Evolutionary conservation across 495 filamentous ascomycete genomes (phyloP).

Genomic region (Talaromyces proteolyticus): DNA sequence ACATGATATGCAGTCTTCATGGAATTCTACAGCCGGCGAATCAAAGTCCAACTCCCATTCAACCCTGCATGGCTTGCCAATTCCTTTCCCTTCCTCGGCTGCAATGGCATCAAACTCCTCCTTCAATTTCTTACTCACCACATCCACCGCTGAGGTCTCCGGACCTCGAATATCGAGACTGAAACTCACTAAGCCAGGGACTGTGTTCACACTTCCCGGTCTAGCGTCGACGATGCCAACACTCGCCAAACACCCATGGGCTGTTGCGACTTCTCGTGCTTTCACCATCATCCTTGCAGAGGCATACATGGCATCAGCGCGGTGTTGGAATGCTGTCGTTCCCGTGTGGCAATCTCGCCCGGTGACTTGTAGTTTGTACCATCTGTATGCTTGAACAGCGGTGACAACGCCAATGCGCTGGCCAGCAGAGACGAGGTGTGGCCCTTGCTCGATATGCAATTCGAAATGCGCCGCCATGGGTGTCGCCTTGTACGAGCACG

Average conservation of each 20-base stretch:
- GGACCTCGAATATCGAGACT: constrained; percentile 66
- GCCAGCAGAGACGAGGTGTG: constrained; percentile 54
- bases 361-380: constrained; percentile 61
- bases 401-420: constrained; percentile 66
- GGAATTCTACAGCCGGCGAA: constrained; percentile 62
- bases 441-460: constrained; percentile 78
- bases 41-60: constrained; percentile 56
- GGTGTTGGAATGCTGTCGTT: constrained; percentile 59
- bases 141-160: constrained; percentile 47
- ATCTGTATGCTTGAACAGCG: constrained; percentile 61
- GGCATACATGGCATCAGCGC: constrained; percentile 59
- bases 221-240: constrained; percentile 65
- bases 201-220: constrained; percentile 69
- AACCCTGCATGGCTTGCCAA: constrained; percentile 49
- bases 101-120: constrained; percentile 54
- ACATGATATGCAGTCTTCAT: constrained; percentile 61
- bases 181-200: constrained; percentile 64
- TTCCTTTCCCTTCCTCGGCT: constrained; percentile 40
- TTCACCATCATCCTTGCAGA: constrained; percentile 64
- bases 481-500: constrained; percentile 51
- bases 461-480: constrained; percentile 81
- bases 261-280: constrained; percentile 55
- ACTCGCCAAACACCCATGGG: constrained; percentile 52
- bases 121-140: constrained; percentile 49
- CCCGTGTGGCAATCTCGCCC: constrained; percentile 71